Percentiles rank a stretch among this genome's conserved stretches.
Conservation (phyloP, 306 rosid species). For the Hippophae gyantsensis region DNA sequence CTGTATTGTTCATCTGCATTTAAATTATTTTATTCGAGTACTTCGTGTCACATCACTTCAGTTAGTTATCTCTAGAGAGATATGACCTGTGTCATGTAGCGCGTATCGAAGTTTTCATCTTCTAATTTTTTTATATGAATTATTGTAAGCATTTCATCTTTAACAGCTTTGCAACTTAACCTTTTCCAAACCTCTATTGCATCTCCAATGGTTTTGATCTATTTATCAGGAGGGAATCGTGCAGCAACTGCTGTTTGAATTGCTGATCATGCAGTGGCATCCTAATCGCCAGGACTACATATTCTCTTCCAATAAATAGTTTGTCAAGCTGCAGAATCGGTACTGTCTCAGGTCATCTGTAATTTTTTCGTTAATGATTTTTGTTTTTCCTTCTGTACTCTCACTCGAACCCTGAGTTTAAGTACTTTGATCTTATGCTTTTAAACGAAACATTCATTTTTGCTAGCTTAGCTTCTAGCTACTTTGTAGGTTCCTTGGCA, state of each 20-base stretch:
- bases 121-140: too few species aligned
- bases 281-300: slow-evolving; percentile 27
- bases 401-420: slow-evolving; percentile 27
- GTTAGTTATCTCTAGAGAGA: too few species aligned
- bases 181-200: slow-evolving; percentile 2
- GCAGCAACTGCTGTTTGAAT: slow-evolving; percentile 45
- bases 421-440: slow-evolving; percentile 24
- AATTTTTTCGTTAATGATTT: neutral
- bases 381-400: slow-evolving; percentile 1
- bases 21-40: too few species aligned
- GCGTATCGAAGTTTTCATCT: too few species aligned
- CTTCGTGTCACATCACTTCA: too few species aligned
- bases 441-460: slow-evolving; percentile 20
- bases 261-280: slow-evolving; percentile 7
- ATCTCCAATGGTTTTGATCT: slow-evolving; percentile 19
- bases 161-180: slow-evolving; percentile 3
- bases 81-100: too few species aligned
- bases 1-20: too few species aligned
- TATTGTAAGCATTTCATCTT: too few species aligned
- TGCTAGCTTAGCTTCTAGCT: slow-evolving; percentile 6
- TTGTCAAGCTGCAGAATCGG: slow-evolving; percentile 36
- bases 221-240: slow-evolving; percentile 43
- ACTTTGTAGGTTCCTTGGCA: slow-evolving; percentile 7
- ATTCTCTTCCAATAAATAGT: slow-evolving; percentile 37
- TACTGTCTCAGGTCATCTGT: slow-evolving; percentile 26